Base-by-base conservation (phyloP, 2,329 filamentous ascomycete species). In the Aspergillus hiratsukae region DNA sequence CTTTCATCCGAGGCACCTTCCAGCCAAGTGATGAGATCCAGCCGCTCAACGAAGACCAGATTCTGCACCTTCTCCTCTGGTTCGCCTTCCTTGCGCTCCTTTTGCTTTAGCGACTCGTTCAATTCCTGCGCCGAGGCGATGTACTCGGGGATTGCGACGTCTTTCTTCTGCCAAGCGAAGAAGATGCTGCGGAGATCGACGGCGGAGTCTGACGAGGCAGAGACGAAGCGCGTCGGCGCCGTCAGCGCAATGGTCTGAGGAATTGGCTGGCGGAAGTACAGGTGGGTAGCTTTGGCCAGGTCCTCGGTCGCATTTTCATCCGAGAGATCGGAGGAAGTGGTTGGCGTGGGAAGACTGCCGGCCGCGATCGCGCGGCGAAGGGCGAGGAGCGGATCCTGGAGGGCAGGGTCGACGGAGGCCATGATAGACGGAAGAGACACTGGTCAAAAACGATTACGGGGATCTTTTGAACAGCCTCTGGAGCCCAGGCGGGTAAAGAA, bases 81-180 rank as follows among this genome's bases (percentile, higher is more conserved):
- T 3, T 61, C 61, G 3, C 61, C 64, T 21, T 67, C 66, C 45
- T 54, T 65, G 64, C 41, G 71, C 66, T 65, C 64, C 56, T 71
- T 73, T 49, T 73, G 65, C 48, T 72, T 73, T 27, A 97, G 80
- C 68, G 91, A 86, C 51, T 90, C 87, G 71, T 96, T 96, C 55
- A 97, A 81, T 64, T 86, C 82, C 66, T 89, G 87, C 14, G 90
- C 89, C 0, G 88, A 87, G 27, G 88, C 85, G 75, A 97, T 94
- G 81, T 97, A 97, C 66, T 96, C 91, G 10, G 90, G 89, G 63
- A 96, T 91, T 54, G 88, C 86, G 54, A 88, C 86, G 77, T 97
- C 93, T 73, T 91, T 91, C 76, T 97, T 95, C 68, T 90, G 81
- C 91, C 91, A 99, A 55, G 91, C 91, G 71, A 97, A 96, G 79